Evolutionary conservation across 345 rosid species (phyloP).

Genomic region (Arabis alpina): DNA sequence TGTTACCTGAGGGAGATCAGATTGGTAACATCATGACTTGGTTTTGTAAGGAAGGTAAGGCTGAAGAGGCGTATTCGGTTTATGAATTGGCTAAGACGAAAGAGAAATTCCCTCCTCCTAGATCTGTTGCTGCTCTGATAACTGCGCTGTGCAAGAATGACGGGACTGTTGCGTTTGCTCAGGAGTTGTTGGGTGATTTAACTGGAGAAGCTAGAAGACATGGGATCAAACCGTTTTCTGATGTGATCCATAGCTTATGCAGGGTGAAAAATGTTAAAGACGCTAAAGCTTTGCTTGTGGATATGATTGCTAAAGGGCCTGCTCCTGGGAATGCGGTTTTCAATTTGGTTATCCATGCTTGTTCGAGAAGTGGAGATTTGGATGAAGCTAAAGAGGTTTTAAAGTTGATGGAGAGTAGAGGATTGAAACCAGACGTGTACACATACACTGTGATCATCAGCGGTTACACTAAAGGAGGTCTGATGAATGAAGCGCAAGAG

Average conservation of each 20-base stretch:
- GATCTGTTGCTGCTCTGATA: constrained; percentile 55
- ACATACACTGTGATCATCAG: constrained; percentile 80
- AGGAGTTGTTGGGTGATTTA: constrained; percentile 58
- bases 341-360: constrained; percentile 60
- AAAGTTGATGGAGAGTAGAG: constrained; percentile 73
- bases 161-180: constrained; percentile 64
- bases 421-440: constrained; percentile 79
- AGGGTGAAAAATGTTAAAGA: constrained; percentile 61
- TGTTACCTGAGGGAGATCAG: constrained; percentile 53
- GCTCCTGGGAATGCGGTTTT: constrained; percentile 84
- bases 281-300: constrained; percentile 58
- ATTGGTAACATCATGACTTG: constrained; percentile 71
- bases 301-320: constrained; percentile 78
- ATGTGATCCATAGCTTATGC: constrained; percentile 71
- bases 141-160: constrained; percentile 58
- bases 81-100: constrained; percentile 57
- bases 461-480: constrained; percentile 73
- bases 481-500: constrained; percentile 69
- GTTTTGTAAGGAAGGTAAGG: constrained; percentile 68
- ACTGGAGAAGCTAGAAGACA: constrained; percentile 52
- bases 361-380: constrained; percentile 64
- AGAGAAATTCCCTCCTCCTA: constrained; percentile 51
- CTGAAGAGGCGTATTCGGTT: constrained; percentile 58
- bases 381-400: constrained; percentile 59
- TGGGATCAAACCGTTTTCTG: constrained; percentile 73